A percentile compares a stretch with the other conserved stretches of the same genome.
These are phyloP conservation scores for Syzygium aromaticum DNA, from an alignment of 345 rosid genomes.

Conservation along the genomic window DNA sequence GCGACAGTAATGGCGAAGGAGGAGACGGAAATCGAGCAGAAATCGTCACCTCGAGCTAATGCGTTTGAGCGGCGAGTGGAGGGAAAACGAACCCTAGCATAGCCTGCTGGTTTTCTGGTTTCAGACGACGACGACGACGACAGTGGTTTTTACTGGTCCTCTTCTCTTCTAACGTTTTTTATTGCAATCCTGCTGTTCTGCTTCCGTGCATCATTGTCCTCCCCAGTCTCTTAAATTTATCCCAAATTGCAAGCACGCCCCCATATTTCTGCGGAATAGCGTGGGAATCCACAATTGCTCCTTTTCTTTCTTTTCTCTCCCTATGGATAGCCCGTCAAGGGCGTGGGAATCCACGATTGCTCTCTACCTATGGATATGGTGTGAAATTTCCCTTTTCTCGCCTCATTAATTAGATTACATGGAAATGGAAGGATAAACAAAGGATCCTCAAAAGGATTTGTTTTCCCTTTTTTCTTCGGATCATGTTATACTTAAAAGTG, in stretches of 20 bases:
- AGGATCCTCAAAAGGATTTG: neutral
- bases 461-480: neutral
- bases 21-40: neutral
- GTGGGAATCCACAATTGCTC: neutral
- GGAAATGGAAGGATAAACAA: neutral
- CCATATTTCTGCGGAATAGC: neutral
- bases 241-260: neutral
- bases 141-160: neutral
- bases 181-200: neutral
- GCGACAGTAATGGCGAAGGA: neutral
- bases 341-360: neutral
- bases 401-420: neutral
- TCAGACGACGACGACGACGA: neutral
- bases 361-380: neutral
- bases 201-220: neutral
- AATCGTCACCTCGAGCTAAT: neutral
- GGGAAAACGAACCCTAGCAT: conserved; percentile 1
- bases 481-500: too few relatives aligned
- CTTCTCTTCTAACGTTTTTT: neutral
- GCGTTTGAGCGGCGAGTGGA: neutral
- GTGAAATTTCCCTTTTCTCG: neutral
- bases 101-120: neutral
- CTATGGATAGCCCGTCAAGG: too few relatives aligned
- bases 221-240: neutral
- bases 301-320: neutral